Percentiles rank a stretch among this genome's conserved stretches.
phyloP scores from a whole-genome alignment of 2,329 filamentous ascomycete species.

The Colletotrichum kahawae region DNA sequence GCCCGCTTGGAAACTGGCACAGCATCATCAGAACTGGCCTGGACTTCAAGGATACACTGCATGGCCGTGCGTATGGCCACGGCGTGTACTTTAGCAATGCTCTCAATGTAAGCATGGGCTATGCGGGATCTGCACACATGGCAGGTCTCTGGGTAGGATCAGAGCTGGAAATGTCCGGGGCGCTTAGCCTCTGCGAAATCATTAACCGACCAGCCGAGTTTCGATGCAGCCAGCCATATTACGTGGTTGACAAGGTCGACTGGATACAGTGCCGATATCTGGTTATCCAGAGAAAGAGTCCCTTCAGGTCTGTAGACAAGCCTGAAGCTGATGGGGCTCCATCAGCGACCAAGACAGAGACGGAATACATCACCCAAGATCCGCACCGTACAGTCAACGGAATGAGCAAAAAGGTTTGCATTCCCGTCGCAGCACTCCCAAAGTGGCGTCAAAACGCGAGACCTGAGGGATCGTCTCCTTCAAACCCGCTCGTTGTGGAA shows the following conservation, averaged over 20 bases:
- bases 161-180: conserved; percentile 59
- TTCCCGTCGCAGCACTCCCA: conserved; percentile 34
- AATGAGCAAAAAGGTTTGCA: neutral
- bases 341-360: neutral
- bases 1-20: conserved; percentile 80
- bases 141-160: conserved; percentile 67
- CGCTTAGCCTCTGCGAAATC: conserved; percentile 83
- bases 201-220: conserved; percentile 75
- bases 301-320: neutral
- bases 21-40: conserved; percentile 85
- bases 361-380: conserved; percentile 32
- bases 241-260: conserved; percentile 76
- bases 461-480: neutral
- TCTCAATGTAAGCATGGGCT: conserved; percentile 60
- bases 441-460: neutral
- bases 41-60: conserved; percentile 64
- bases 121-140: conserved; percentile 32
- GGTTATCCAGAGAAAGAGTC: conserved; percentile 51
- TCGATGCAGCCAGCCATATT: conserved; percentile 57
- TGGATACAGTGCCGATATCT: conserved; percentile 94
- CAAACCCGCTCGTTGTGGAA: neutral
- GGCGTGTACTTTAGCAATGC: conserved; percentile 80
- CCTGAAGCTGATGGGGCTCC: neutral
- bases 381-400: conserved; percentile 20
- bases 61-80: conserved; percentile 77